These are phyloP conservation scores for Firmiana major DNA, from an alignment of 345 rosid species.

Conservation along the genomic window DNA sequence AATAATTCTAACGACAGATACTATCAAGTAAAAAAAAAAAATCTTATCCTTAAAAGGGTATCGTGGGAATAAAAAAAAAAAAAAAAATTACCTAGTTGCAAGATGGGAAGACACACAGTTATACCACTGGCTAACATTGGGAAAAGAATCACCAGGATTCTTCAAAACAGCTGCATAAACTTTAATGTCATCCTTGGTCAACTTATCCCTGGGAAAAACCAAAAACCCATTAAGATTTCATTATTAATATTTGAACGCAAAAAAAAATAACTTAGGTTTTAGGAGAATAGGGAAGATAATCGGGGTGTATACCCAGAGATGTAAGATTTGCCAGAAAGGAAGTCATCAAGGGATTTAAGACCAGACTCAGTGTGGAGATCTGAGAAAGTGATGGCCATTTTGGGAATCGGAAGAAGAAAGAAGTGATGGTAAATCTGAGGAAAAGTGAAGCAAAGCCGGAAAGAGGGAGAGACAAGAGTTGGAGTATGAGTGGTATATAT, in stretches of 20 bases:
- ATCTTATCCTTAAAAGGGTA: not conserved
- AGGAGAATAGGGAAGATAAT: not conserved
- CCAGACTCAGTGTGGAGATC: constrained; percentile 88
- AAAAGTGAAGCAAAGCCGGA: not conserved
- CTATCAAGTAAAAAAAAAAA: not conserved
- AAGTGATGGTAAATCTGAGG: not conserved
- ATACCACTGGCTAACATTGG: constrained; percentile 82
- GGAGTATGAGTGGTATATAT: not conserved
- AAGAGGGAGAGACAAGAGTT: not conserved
- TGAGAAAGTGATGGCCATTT: constrained; percentile 77
- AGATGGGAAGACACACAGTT: constrained; percentile 56
- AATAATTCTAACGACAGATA: not conserved
- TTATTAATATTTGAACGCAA: not conserved
- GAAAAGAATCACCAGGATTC: constrained; percentile 61
- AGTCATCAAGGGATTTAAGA: constrained; percentile 68
- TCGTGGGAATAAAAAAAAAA: not conserved
- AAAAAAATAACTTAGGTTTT: not conserved
- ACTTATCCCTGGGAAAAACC: constrained; percentile 32
- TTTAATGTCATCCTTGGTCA: constrained; percentile 72
- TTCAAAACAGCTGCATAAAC: constrained; percentile 66
- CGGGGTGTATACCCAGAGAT: constrained; percentile 53
- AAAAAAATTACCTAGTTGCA: constrained; percentile 51
- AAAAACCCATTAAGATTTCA: not conserved
- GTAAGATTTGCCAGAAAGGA: constrained; percentile 68
- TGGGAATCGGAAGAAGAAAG: not conserved